Base-by-base conservation (phyloP, 1,284 basidiomycete species). In the Sporisorium graminicola region DNA sequence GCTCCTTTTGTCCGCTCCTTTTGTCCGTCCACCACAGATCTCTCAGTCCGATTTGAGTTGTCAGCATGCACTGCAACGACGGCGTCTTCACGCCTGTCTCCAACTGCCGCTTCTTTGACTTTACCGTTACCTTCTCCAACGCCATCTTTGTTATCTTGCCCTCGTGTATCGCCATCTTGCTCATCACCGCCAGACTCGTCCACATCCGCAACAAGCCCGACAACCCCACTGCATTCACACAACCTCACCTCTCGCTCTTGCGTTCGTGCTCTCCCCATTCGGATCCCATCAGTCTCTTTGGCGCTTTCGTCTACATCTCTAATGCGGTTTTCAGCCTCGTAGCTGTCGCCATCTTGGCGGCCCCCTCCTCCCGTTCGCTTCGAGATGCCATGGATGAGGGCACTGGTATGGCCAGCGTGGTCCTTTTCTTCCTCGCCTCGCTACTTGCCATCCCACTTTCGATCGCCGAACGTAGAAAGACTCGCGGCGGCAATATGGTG, bases 121-220 rank as follows among this genome's bases (percentile, higher is more conserved):
- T 80, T 26, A 80, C 78, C n/a, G 40, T 78, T 37, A 61, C 68
- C 42, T 80, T 80, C 58, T 70, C 69, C 31, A 80, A 80, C 60
- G 31, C 46, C 55, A 55, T 79, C 54, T 58, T 80, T 24, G 58
- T 54, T 40, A 62, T 74, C 24, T 33, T 77, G 20, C 76, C 78
- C 8, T 68, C 78, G 3, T 55, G 57, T 31, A 22, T 73, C 18
- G 69, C 74, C 46, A 56, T 80, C 33, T 37, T 72, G 10, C 52
- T 58, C 8, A 57, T 68, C n/a, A 13, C 42, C 9, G 55, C 54
- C 6, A 46, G 67, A 27, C 37, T 74, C 7, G 24, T 47, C 1
- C 49, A 58, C 14, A 58, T 79, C 8, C 49, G 52, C 13, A 37
- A 46, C 60, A 77, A 77, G 47, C 35, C 50, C 27, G 57, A 74